Base-by-base conservation (phyloP, 1,284 basidiomycete species). In the Filobasidium uniguttulatum region DNA sequence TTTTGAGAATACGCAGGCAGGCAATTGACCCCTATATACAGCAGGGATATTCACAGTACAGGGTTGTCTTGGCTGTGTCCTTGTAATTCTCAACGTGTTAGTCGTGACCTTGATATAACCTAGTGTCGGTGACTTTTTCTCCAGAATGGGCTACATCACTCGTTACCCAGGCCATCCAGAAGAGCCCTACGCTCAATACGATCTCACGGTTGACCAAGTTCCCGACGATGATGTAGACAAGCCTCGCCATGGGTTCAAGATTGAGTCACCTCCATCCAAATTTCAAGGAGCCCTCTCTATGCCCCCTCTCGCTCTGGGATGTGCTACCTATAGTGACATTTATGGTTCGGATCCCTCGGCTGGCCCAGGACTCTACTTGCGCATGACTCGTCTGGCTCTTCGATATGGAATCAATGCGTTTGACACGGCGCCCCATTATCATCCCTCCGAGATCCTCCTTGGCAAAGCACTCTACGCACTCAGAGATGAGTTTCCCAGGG, bases 391-490 rank as follows among this genome's bases (percentile, higher is more conserved):
- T 23, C 29, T 91, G 25, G 86, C 86, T 8, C 73, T 93, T 44
- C 73, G 85, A 44, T 91, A 90, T 67, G 91, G 90, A 17, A 83
- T 97, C 55, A 77, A 73, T 43, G 84, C 85, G 0, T 88, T 98
- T 63, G 93, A 98, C 64, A 97, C 93, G 59, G 62, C 64, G 14
- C 71, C 82, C 5, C 87, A 82, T 68, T 97, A 98, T 68, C 87
- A 87, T 28, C 79, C 82, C 2, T 94, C 90, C 3, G 91, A 97
- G 69, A 79, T 85, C 54, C 76, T 94, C 1, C 73, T 97, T 17
- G 91, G 91, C 9, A 77, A 82, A 43, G 78, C 78, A 3, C 72
- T 91, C 22, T 68, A 77, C 44, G 72, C 77, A 0, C 70, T 93
- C 19, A 68, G 72, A 41, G 64, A 68, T 46, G 82, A 87, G 60